Conservation (phyloP, 169 alveolate species). For the Cryptosporidium tyzzeri region DNA sequence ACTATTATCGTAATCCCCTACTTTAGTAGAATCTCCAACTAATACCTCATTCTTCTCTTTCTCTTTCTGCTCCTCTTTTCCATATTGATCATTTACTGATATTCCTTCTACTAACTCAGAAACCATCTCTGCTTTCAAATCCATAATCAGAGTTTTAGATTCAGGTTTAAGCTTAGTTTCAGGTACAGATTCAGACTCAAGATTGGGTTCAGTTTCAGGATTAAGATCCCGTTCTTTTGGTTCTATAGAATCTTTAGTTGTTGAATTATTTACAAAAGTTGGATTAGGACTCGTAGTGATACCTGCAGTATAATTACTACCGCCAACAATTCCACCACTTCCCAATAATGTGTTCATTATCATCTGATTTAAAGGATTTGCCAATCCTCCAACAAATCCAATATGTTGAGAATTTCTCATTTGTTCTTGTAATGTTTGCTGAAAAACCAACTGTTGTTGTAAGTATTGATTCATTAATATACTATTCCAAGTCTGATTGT, state of each 20-base stretch:
- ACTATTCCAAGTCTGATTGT: conserved; percentile 8
- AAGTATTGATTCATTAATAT: conserved; percentile 69
- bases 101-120: too few species aligned
- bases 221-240: too few species aligned
- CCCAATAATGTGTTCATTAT: conserved; percentile 5
- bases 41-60: neutral
- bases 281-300: too few species aligned
- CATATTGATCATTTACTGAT: too few species aligned
- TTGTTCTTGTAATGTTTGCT: conserved; percentile 67
- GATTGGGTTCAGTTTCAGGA: too few species aligned
- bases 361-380: conserved; percentile 29
- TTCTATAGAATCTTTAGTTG: too few species aligned
- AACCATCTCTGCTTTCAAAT: too few species aligned
- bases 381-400: neutral
- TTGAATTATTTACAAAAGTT: too few species aligned
- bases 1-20: neutral
- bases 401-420: conserved; percentile 16
- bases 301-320: neutral
- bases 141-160: too few species aligned
- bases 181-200: too few species aligned
- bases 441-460: conserved; percentile 58
- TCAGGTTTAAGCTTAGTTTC: too few species aligned
- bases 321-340: neutral
- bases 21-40: neutral
- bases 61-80: too few species aligned